Percentiles rank a stretch among this genome's conserved stretches.
Conservation (phyloP, 164 flowering plant species). For the Stephania cephalantha region DNA sequence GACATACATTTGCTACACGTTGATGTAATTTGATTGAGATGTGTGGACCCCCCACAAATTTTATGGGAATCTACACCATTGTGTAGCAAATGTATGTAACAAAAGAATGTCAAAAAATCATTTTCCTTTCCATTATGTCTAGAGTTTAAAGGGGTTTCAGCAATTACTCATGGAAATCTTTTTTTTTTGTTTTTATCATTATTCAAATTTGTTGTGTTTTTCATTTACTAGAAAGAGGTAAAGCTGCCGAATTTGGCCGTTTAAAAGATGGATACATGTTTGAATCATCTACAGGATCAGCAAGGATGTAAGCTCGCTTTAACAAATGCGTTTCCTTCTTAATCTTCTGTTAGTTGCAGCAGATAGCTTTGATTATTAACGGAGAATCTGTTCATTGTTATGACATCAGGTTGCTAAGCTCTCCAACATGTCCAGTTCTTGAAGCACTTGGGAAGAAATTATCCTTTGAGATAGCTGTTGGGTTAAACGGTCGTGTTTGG, state of each 20-base stretch:
- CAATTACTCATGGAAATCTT: background rate
- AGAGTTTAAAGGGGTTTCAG: background rate
- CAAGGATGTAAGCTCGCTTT: slow-evolving; percentile 55
- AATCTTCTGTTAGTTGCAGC: background rate
- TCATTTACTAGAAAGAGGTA: slow-evolving; percentile 54
- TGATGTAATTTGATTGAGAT: no score
- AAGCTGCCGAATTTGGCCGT: slow-evolving; percentile 82
- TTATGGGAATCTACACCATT: no score
- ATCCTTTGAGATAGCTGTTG: slow-evolving; percentile 92
- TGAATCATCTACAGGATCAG: slow-evolving; percentile 81
- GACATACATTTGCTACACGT: no score
- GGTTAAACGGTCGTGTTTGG: slow-evolving; percentile 96
- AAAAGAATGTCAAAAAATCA: no score
- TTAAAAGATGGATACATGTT: slow-evolving; percentile 85
- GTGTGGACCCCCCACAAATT: no score
- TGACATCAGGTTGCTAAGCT: slow-evolving; percentile 60
- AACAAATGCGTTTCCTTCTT: background rate
- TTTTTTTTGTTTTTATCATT: no score
- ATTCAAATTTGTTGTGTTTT: background rate
- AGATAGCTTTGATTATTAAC: background rate
- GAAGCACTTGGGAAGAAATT: slow-evolving; percentile 85
- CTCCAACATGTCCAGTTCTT: slow-evolving; percentile 92
- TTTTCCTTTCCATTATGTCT: no score
- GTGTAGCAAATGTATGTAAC: no score
- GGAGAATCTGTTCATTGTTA: slow-evolving; percentile 5